A percentile compares a stretch with the other conserved stretches of the same genome.
phyloP scores from a whole-genome alignment of 1,284 basidiomycete genomes.

The Mycena sp. region DNA sequence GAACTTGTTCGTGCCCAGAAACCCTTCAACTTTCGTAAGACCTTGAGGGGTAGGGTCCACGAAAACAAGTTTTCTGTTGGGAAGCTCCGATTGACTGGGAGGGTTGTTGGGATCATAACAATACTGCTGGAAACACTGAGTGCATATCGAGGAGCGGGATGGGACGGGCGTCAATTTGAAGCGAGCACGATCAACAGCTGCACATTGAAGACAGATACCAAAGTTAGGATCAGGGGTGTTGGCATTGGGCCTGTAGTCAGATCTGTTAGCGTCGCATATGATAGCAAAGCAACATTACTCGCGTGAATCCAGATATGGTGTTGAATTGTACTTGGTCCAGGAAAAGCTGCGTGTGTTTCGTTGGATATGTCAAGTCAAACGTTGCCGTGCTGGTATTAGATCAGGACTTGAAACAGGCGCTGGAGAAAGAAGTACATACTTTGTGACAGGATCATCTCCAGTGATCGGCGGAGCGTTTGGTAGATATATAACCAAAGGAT shows the following conservation, averaged over 20 bases:
- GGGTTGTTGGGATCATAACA: conserved; percentile 61
- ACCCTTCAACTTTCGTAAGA: conserved; percentile 45
- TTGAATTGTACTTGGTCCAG: conserved; percentile 63
- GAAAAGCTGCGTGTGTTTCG: conserved; percentile 56
- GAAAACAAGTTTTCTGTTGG: conserved; percentile 55
- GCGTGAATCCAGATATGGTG: conserved; percentile 62
- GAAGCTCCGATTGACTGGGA: conserved; percentile 52
- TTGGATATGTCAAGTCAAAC: conserved; percentile 60
- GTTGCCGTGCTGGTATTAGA: conserved; percentile 53
- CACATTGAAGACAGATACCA: conserved; percentile 64
- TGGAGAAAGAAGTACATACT: conserved; percentile 51
- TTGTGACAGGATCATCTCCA: conserved; percentile 64
- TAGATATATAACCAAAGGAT: conserved; percentile 68
- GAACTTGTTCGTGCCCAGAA: conserved; percentile 52
- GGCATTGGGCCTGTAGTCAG: conserved; percentile 49
- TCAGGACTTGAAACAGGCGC: background rate
- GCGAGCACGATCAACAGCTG: conserved; percentile 63
- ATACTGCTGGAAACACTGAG: conserved; percentile 61
- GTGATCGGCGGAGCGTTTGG: conserved; percentile 71
- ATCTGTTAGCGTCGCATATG: background rate
- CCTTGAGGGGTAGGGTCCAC: conserved; percentile 62
- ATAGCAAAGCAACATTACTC: background rate
- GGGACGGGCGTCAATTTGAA: conserved; percentile 45
- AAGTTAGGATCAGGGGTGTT: conserved; percentile 60
- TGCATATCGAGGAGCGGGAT: conserved; percentile 55